Evolutionary conservation across 352 stramenopile genomes (phyloP), one percentile per base, ranked within the genome.

Genomic region (Poterioochromonas sp.): DNA sequence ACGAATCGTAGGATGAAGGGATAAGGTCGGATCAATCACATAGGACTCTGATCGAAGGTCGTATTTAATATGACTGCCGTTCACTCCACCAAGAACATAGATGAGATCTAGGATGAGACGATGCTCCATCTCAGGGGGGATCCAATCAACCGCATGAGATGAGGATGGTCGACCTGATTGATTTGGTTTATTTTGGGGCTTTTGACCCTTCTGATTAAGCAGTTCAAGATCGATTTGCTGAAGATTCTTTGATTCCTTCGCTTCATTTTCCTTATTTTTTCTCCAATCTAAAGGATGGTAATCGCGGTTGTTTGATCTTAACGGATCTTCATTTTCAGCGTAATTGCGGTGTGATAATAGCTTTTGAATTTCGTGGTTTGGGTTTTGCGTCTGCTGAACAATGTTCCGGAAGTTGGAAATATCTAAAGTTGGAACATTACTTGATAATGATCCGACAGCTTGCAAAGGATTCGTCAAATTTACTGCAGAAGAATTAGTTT

Each of bases 81-180:
- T 54, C 15, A 74, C n/a, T 40, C 65, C 65, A 34, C 53, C 12
- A 8, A 37, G 5, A 68, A 68, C 34, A 39, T 68, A 68, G 58
- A 68, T 35, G 26, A 68, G 8, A 68, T 68, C 58, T 11, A 68
- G 11, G 58, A 68, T 5, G 12, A 68, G 58, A 8, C 26, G 5
- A 11, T 35, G 26, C 34, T 68, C 58, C 58, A 68, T 26, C 26
- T 68, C 58, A 11, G 29, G 12, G 11, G 12, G 5, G 29, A 68
- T 39, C 58, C 58, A 68, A 12, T 20, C 8, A 20, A 20, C 44
- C 8, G 8, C 20, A 20, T 20, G 8, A 53, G 44, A 53, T 8
- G 20, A 20, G 20, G 20, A 8, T 20, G 44, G 44, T 20, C 8
- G 44, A 53, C 8, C 44, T 20, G 44, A 20, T 53, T 8, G 20